Evolutionary conservation across 108 stramenopile species (phyloP).

Genomic region (Pseudonitzschia pungens): DNA sequence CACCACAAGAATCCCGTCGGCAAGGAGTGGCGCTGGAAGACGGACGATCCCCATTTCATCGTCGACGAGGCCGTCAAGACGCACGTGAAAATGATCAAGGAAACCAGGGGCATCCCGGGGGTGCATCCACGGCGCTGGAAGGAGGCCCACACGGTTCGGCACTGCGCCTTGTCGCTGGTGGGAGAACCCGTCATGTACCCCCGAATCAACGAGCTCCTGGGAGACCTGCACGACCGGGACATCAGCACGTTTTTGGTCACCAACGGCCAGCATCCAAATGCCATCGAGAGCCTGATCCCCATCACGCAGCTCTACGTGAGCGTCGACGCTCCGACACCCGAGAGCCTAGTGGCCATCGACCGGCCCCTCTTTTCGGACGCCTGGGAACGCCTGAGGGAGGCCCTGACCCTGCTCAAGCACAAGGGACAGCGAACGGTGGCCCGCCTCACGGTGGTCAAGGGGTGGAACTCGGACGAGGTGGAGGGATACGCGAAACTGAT

Average conservation of each 20-base stretch:
- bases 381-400: slow-evolving; percentile 89
- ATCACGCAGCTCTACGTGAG: slow-evolving; percentile 94
- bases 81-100: slow-evolving; percentile 92
- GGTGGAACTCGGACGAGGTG: slow-evolving; percentile 92
- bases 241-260: slow-evolving; percentile 96
- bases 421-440: slow-evolving; percentile 95
- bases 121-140: slow-evolving; percentile 89
- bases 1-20: slow-evolving; percentile 99
- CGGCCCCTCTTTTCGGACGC: slow-evolving; percentile 93
- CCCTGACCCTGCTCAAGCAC: slow-evolving; percentile 67
- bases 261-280: slow-evolving; percentile 95
- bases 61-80: slow-evolving; percentile 85
- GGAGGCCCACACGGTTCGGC: slow-evolving; percentile 89
- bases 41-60: slow-evolving; percentile 87
- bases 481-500: slow-evolving; percentile 90
- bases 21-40: slow-evolving; percentile 97
- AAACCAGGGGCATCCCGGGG: slow-evolving; percentile 93
- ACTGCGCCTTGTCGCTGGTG: slow-evolving; percentile 87
- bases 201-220: slow-evolving; percentile 86
- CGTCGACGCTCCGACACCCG: slow-evolving; percentile 93
- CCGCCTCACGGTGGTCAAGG: slow-evolving; percentile 94
- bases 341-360: slow-evolving; percentile 89
- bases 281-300: slow-evolving; percentile 83
- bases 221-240: slow-evolving; percentile 80
- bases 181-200: slow-evolving; percentile 98